These are phyloP conservation scores for Tetrapisispora taiwanensis DNA, from an alignment of 805 yeast species.

Conservation along the genomic window DNA sequence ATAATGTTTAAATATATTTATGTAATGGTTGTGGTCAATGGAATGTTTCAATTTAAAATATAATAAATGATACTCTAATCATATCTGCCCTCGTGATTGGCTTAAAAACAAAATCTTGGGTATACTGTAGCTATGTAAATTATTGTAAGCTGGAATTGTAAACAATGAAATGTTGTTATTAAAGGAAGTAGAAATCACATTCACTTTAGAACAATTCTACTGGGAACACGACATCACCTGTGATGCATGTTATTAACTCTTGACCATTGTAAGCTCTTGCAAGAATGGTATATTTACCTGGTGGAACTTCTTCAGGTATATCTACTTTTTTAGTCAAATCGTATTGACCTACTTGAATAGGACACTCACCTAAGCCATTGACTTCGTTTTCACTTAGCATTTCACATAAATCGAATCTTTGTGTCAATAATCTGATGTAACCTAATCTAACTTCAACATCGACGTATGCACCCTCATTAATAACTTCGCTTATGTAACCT, in stretches of 20 bases:
- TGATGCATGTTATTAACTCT: conserved; percentile 71
- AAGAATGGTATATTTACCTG: conserved; percentile 77
- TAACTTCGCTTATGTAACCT: conserved; percentile 46
- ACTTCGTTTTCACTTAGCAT: conserved; percentile 68
- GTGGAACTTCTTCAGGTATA: conserved; percentile 88
- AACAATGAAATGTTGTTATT: too few species aligned
- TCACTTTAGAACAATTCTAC: too few species aligned
- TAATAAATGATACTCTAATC: too few species aligned
- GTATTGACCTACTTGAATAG: conserved; percentile 61
- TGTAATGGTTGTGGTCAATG: too few species aligned
- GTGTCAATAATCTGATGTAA: conserved; percentile 75
- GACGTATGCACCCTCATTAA: conserved; percentile 84
- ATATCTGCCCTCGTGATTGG: too few species aligned
- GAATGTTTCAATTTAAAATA: too few species aligned
- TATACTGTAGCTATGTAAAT: too few species aligned
- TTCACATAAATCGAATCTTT: conserved; percentile 90
- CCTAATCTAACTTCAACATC: conserved; percentile 92
- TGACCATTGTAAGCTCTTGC: conserved; percentile 91
- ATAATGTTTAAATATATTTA: too few species aligned
- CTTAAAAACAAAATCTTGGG: too few species aligned
- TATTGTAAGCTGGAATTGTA: too few species aligned
- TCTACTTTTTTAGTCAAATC: conserved; percentile 58
- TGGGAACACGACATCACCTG: conserved; percentile 50
- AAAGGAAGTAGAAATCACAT: too few species aligned
- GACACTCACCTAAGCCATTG: conserved; percentile 51